Evolutionary conservation across 179 eudicot genomes (phyloP).

Genomic region (Silene vulgaris): DNA sequence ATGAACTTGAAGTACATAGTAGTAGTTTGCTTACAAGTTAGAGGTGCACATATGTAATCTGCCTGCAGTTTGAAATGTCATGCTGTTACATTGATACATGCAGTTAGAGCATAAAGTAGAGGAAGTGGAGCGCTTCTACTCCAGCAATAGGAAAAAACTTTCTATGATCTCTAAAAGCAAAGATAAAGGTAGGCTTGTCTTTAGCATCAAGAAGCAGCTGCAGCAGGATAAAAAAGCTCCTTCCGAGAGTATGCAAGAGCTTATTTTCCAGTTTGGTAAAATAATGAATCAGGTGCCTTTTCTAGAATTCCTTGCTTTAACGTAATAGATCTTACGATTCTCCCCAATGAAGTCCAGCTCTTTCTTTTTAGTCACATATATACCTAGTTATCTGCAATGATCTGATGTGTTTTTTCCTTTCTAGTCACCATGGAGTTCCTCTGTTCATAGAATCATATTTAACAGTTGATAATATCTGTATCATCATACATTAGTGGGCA

Average conservation of each 20-base stretch:
- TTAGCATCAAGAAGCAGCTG: conserved; percentile 43
- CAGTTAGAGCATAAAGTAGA: conserved; percentile 65
- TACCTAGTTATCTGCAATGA: not conserved
- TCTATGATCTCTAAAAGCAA: conserved; percentile 43
- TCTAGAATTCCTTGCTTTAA: not conserved
- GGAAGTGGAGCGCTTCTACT: conserved; percentile 67
- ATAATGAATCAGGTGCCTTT: conserved; percentile 55
- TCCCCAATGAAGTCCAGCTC: not conserved
- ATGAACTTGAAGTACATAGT: not conserved
- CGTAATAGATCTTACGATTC: not conserved
- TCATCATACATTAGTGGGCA: not conserved
- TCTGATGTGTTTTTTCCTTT: not conserved
- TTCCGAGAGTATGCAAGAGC: conserved; percentile 70
- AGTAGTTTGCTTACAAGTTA: not conserved
- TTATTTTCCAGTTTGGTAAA: conserved; percentile 57
- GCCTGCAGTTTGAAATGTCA: not conserved
- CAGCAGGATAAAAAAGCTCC: conserved; percentile 52
- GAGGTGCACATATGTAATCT: not conserved
- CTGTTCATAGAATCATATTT: not conserved
- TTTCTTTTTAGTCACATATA: not conserved
- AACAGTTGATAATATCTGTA: not conserved
- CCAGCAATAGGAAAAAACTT: conserved; percentile 39
- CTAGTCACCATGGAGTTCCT: not conserved
- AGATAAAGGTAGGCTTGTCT: conserved; percentile 45
- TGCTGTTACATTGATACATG: conserved; percentile 22